Base-by-base conservation (phyloP, 2,329 filamentous ascomycete species). In the Blastomyces gilchristii region DNA sequence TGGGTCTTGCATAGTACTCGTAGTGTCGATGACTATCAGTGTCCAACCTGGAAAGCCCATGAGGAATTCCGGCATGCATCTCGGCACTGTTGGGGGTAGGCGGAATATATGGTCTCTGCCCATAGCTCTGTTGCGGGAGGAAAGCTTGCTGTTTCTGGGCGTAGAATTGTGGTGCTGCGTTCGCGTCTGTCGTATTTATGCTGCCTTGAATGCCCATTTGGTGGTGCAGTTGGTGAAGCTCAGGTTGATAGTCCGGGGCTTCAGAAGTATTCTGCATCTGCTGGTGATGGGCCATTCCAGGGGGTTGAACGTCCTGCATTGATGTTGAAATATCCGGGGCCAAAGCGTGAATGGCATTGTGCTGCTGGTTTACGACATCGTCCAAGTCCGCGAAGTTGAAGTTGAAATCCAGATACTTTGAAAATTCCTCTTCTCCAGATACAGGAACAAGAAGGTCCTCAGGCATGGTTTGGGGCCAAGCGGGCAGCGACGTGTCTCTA, bases 1-100 rank as follows among this genome's bases (percentile, higher is more conserved):
- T 75, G 58, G 74, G 71, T 61, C 75, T 75, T 63, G 74, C 69
- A 64, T 78, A 78, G 22, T 75, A 73, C 64, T 80, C 78, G 60
- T 80, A 80, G 63, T 78, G 71, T 18, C 78, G 73, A 59, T 75
- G 69, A 50, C 68, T 72, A 50, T 75, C 75, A 34, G 68, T 68
- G 54, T 79, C 77, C 62, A 77, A 69, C 5, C 73, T 72, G 60
- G 75, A 72, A 3, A 72, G 70, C 65, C 77, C 80, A 41, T 75
- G 74, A 50, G 73, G 71, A 0, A 76, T 73, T 64, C 71, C 74
- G 3, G 76, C 77, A 61, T 80, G 79, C 65, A 81, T 71, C 63
- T 81, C 79, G 22, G 77, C 73, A 64, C 79, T 81, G 63, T 79
- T 79, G 11, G 79, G 79, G 1, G 79, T 81, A 3, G 79, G 79